Conservation (phyloP, 805 yeast species). For the Tetrapisispora fleetii region DNA sequence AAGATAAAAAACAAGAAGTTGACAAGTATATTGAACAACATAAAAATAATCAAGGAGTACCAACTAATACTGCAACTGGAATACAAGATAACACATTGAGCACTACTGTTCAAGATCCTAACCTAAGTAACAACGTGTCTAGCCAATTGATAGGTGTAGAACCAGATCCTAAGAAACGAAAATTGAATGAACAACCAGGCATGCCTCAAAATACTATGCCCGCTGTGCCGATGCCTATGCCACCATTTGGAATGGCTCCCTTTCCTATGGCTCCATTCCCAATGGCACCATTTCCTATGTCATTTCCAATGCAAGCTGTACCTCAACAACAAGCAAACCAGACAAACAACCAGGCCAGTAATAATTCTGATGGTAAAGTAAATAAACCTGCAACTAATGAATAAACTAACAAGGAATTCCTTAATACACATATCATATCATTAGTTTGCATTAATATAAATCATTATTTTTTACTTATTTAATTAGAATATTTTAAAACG, state of each 20-base stretch:
- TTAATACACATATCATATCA: neutral
- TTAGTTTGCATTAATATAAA: neutral
- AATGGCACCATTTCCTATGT: conserved; percentile 29
- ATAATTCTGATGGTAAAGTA: neutral
- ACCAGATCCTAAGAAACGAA: conserved; percentile 5
- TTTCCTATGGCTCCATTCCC: conserved; percentile 29
- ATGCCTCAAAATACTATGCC: conserved; percentile 5
- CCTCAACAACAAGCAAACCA: neutral
- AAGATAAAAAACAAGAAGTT: conserved; percentile 47
- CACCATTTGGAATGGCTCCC: conserved; percentile 29
- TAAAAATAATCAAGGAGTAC: conserved; percentile 14
- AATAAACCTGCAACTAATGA: neutral
- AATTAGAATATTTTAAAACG: neutral
- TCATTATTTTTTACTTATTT: neutral
- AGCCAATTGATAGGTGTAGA: conserved; percentile 8
- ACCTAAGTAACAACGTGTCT: neutral
- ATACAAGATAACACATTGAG: conserved; percentile 3
- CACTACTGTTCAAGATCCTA: conserved; percentile 1
- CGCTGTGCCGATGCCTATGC: conserved; percentile 18
- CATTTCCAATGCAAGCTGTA: conserved; percentile 11
- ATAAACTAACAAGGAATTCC: neutral
- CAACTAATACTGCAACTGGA: conserved; percentile 5
- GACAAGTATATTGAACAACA: conserved; percentile 38
- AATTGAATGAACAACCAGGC: conserved; percentile 3
- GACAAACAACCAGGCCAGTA: neutral